Evolutionary conservation across 2,329 filamentous ascomycete species (phyloP).

Genomic region (Ophiostoma piceae): DNA sequence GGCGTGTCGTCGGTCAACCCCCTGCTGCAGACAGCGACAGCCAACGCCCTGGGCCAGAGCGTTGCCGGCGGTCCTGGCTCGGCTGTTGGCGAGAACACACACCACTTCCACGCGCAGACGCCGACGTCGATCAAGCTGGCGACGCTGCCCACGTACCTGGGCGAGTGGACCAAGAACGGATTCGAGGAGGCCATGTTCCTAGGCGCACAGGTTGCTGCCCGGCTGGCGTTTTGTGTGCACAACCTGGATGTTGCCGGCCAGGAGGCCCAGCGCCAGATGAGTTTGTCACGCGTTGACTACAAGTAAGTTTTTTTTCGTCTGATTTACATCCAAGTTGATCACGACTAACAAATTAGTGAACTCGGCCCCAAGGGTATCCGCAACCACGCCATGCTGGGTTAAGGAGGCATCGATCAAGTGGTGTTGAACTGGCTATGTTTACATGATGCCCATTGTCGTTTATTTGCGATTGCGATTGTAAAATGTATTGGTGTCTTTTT

Average conservation of each 20-base stretch:
- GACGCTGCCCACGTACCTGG: constrained; percentile 75
- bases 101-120: constrained; percentile 62
- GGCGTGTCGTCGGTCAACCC: constrained; percentile 64
- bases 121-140: constrained; percentile 79
- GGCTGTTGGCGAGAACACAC: constrained; percentile 36
- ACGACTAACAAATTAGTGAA: constrained; percentile 39
- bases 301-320: constrained; percentile 45
- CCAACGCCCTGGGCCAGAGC: constrained; percentile 31
- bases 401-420: not conserved
- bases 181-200: constrained; percentile 81
- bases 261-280: constrained; percentile 53
- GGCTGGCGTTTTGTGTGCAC: constrained; percentile 55
- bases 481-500: constrained; percentile 1
- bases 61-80: constrained; percentile 30
- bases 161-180: constrained; percentile 79
- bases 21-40: constrained; percentile 84
- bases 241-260: constrained; percentile 49
- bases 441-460: not conserved
- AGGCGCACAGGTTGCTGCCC: constrained; percentile 77
- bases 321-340: not conserved
- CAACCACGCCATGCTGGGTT: constrained; percentile 50
- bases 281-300: constrained; percentile 54
- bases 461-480: not conserved
- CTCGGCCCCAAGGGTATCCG: constrained; percentile 51
- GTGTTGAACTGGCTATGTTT: not conserved